These are phyloP conservation scores for Camellia lanceoleosa DNA, from an alignment of 148 eudicot species.

Conservation along the genomic window DNA sequence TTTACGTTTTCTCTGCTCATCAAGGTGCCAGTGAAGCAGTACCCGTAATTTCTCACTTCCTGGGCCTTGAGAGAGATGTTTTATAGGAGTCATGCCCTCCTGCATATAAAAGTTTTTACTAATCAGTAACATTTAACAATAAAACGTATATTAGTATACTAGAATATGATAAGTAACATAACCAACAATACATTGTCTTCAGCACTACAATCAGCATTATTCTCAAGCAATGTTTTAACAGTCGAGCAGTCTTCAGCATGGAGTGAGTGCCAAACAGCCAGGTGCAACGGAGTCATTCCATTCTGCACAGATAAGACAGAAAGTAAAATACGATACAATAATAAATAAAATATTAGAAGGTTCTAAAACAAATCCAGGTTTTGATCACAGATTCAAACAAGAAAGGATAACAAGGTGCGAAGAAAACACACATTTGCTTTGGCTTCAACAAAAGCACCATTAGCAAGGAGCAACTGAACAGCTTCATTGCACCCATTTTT, in stretches of 20 bases:
- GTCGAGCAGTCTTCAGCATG: slow-evolving; percentile 67
- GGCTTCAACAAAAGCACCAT: slow-evolving; percentile 87
- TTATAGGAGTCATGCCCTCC: slow-evolving; percentile 88
- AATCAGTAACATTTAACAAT: slow-evolving; percentile 2
- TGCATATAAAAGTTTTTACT: slow-evolving; percentile 27
- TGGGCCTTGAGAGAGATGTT: slow-evolving; percentile 79
- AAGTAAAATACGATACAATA: background rate
- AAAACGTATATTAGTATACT: background rate
- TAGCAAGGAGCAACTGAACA: slow-evolving; percentile 81
- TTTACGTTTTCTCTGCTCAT: slow-evolving; percentile 76
- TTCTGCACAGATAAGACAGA: slow-evolving; percentile 49
- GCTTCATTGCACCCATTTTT: slow-evolving; percentile 96
- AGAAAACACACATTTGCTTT: slow-evolving; percentile 71
- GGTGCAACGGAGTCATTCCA: slow-evolving; percentile 99
- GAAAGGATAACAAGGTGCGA: background rate
- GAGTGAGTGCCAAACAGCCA: slow-evolving; percentile 95
- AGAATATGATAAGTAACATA: no score
- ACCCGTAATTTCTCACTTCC: slow-evolving; percentile 73
- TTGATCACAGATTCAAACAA: background rate
- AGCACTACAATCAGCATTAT: slow-evolving; percentile 86
- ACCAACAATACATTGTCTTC: slow-evolving; percentile 61
- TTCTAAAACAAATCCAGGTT: background rate
- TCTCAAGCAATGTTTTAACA: slow-evolving; percentile 78
- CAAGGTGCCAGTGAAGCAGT: slow-evolving; percentile 55
- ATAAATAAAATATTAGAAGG: background rate